Percentiles rank a stretch among this genome's conserved stretches.
These are phyloP conservation scores for Microcyclospora pomicola DNA, from an alignment of 2,329 filamentous ascomycete species.

Conservation along the genomic window DNA sequence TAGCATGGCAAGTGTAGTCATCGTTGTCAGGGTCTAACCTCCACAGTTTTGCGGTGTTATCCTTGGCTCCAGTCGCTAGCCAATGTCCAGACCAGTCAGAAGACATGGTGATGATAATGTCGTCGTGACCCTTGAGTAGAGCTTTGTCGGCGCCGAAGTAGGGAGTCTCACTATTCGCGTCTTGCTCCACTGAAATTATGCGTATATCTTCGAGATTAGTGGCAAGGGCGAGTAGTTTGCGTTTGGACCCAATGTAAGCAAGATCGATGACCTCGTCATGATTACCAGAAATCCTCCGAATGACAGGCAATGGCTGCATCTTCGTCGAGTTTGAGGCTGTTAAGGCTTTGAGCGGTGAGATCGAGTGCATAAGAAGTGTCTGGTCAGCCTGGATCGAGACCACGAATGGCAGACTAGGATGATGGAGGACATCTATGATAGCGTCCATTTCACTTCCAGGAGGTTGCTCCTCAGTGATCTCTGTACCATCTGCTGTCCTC, in stretches of 20 bases:
- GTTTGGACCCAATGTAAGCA: constrained; percentile 67
- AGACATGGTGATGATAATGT: constrained; percentile 90
- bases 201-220: constrained; percentile 92
- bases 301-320: constrained; percentile 37
- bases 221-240: constrained; percentile 71
- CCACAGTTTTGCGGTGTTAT: constrained; percentile 90
- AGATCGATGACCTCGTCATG: constrained; percentile 97
- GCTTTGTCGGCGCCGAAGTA: constrained; percentile 88
- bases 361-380: constrained; percentile 63
- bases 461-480: constrained; percentile 64
- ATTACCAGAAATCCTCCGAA: constrained; percentile 80
- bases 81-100: constrained; percentile 95
- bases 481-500: constrained; percentile 61
- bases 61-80: constrained; percentile 91
- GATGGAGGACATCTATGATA: constrained; percentile 59
- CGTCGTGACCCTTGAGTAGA: constrained; percentile 75
- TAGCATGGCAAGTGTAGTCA: constrained; percentile 65
- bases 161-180: constrained; percentile 7
- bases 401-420: constrained; percentile 52
- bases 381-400: constrained; percentile 81
- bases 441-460: constrained; percentile 45
- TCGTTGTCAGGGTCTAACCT: constrained; percentile 61
- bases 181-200: constrained; percentile 54
- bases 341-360: constrained; percentile 27
- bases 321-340: not conserved